Evolutionary conservation across 192 early-diverging fungal genomes (phyloP).

Genomic region (Backusella tarrabulga): DNA sequence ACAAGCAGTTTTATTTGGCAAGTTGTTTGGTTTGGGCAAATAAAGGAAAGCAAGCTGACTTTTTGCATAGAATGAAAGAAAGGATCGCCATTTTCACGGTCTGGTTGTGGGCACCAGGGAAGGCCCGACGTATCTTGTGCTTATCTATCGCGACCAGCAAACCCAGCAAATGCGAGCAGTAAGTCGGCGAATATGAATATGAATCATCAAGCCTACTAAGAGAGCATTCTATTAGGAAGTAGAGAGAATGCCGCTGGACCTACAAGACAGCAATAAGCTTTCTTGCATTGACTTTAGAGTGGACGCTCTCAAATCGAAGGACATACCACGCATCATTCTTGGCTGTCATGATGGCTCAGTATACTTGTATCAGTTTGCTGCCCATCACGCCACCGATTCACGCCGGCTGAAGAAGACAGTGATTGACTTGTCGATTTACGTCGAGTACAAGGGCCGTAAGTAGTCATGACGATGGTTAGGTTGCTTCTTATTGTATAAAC

Average conservation of each 20-base stretch:
- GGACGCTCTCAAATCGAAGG: not conserved
- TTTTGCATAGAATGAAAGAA: not conserved
- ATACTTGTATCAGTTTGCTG: not conserved
- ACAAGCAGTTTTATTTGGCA: not conserved
- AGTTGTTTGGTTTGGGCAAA: not conserved
- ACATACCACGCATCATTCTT: not conserved
- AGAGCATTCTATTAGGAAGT: not conserved
- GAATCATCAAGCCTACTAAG: not conserved
- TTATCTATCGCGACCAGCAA: not conserved
- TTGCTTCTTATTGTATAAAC: too few relatives aligned
- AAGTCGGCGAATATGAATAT: not conserved
- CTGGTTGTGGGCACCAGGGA: not conserved
- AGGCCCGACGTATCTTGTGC: not conserved
- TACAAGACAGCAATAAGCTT: not conserved
- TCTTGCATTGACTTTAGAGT: not conserved
- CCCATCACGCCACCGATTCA: not conserved
- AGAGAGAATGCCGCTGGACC: not conserved
- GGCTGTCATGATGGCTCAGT: not conserved
- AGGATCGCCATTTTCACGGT: not conserved
- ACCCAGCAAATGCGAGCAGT: not conserved
- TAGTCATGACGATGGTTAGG: not conserved
- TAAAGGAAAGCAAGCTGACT: not conserved
- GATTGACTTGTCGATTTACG: not conserved
- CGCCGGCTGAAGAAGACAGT: not conserved
- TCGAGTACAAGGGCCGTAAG: not conserved